Conservation (phyloP, 2,329 filamentous ascomycete species). For the Fusarium caatingaense region DNA sequence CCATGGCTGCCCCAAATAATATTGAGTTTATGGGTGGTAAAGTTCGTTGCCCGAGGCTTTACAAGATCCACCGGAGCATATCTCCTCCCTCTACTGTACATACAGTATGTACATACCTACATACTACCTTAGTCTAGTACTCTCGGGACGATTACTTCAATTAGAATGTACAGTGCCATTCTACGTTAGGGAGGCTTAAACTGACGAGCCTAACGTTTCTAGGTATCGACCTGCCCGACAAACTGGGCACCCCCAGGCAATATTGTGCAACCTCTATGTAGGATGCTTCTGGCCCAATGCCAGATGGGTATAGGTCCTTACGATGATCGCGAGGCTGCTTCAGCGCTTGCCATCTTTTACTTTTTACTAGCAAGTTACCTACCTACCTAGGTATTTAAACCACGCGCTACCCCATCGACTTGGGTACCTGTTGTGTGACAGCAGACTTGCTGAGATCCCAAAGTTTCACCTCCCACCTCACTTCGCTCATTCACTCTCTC, state of each 20-base stretch:
- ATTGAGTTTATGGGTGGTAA: constrained; percentile 14
- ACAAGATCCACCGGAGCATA: constrained; percentile 10
- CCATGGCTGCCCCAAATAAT: background rate
- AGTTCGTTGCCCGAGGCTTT: constrained; percentile 28
- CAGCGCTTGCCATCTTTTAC: constrained; percentile 14
- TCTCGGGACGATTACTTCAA: background rate
- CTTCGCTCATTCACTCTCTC: constrained; percentile 11
- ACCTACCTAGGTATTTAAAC: constrained; percentile 38
- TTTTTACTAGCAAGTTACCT: background rate
- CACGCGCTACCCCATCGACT: constrained; percentile 8
- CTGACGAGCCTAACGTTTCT: constrained; percentile 15
- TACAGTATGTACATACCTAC: background rate
- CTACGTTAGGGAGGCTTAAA: constrained; percentile 20
- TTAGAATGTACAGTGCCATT: constrained; percentile 10
- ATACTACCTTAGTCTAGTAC: background rate
- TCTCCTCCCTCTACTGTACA: constrained; percentile 19
- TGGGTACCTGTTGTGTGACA: background rate
- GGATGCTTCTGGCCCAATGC: constrained; percentile 15
- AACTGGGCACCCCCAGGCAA: constrained; percentile 9
- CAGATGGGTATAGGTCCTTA: constrained; percentile 5
- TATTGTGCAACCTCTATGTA: constrained; percentile 1
- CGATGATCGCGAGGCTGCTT: constrained; percentile 23
- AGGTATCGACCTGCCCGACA: constrained; percentile 14
- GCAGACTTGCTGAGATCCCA: background rate
- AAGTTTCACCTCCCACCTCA: background rate